Base-by-base conservation (phyloP, 2,329 filamentous ascomycete species). In the Epicoccum sorghinum region DNA sequence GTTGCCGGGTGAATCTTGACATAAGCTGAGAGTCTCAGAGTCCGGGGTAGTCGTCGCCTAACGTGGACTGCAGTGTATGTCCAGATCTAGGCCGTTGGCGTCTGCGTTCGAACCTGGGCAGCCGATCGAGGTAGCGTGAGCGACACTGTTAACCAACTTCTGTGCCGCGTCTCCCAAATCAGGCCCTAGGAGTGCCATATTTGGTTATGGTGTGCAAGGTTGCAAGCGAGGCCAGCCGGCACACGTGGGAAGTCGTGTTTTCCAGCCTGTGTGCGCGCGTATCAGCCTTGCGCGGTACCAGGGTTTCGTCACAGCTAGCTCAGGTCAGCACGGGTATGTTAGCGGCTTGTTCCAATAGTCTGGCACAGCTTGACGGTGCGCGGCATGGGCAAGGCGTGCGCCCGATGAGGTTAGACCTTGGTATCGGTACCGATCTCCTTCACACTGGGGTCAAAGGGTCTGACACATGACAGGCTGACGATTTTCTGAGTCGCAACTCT, bases 341-440 rank as follows among this genome's bases (percentile, higher is more conserved):
- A 33, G 41, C 38, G 36, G 46, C 46, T 55, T 30, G 52, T 42
- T 50, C 47, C 46, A 46, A 55, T 50, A 50, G 52, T 50, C 46
- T 14, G 52, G 52, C 48, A 35, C 39, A 8, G 51, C 3, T 12
- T 45, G 29, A 37, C 52, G 52, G 46, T 36, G 33, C 14, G 37
- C 39, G 23, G 51, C 33, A 54, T 48, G 22, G 29, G 27, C 37
- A 32, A 27, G 41, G 14, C 22, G 24, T 46, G 33, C 18, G 29
- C 41, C 45, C 24, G 9, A 47, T 33, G 29, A 13, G 36, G 23
- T 23, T 30, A 46, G 45, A 13, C 23, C 32, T 30, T 8, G 23
- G 24, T 12, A 9, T 48, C 23, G 27, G 45, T 48, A 40, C 50
- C 33, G 27, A 24, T 14, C 30, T 37, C 38, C 36, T 36, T 18